Evolutionary conservation across 371 early-diverging fungal species (phyloP).

Genomic region (Globomyces sp.): DNA sequence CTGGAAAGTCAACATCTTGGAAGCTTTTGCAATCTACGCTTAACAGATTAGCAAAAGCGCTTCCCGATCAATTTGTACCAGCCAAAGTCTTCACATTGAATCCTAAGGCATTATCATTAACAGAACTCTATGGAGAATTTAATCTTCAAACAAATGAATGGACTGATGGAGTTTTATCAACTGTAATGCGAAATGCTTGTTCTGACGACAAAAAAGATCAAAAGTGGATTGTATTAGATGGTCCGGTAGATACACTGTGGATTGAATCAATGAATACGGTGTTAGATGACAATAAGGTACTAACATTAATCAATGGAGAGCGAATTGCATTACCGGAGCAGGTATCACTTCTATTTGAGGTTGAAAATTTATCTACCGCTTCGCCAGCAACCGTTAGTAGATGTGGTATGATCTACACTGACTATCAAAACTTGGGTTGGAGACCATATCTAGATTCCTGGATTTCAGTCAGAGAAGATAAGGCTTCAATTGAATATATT

Average conservation of each 20-base stretch:
- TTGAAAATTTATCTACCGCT: constrained; percentile 47
- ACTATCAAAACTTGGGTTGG: constrained; percentile 51
- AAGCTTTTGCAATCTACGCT: constrained; percentile 46
- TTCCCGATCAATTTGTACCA: constrained; percentile 35
- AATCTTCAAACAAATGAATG: constrained; percentile 57
- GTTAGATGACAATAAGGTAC: constrained; percentile 60
- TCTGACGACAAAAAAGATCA: constrained; percentile 51
- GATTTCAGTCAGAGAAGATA: constrained; percentile 36
- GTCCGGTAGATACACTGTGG: constrained; percentile 60
- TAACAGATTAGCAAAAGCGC: constrained; percentile 35
- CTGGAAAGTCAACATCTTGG: constrained; percentile 54
- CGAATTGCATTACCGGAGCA: constrained; percentile 55
- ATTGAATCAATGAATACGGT: constrained; percentile 66
- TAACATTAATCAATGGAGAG: constrained; percentile 60
- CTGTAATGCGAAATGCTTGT: constrained; percentile 49
- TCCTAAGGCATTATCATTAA: constrained; percentile 56
- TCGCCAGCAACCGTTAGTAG: constrained; percentile 65
- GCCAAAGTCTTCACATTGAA: constrained; percentile 48
- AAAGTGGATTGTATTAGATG: constrained; percentile 62
- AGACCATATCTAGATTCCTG: constrained; percentile 51
- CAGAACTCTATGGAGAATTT: constrained; percentile 56
- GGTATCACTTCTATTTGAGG: constrained; percentile 60
- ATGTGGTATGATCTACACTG: constrained; percentile 59
- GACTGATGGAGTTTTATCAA: constrained; percentile 59
- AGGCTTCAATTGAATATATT: constrained; percentile 37